These are phyloP conservation scores for Drechslerella dactyloides DNA, from an alignment of 2,329 filamentous ascomycete genomes.

Conservation along the genomic window DNA sequence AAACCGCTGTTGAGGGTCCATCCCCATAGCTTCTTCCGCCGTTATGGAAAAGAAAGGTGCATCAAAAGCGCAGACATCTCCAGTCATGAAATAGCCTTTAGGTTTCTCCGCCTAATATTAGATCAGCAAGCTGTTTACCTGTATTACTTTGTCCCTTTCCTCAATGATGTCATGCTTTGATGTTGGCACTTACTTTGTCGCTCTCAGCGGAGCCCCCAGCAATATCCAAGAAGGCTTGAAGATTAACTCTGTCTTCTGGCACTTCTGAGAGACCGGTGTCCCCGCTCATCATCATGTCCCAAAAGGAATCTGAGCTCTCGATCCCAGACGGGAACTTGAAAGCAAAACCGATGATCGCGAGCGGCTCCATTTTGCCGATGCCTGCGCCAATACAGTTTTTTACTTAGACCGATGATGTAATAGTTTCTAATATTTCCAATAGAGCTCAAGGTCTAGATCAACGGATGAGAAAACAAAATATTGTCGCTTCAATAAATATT, in stretches of 20 bases:
- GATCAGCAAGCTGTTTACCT: not conserved
- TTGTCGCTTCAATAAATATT: no score
- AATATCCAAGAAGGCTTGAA: slow-evolving; percentile 20
- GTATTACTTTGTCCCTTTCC: no score
- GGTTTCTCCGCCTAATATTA: not conserved
- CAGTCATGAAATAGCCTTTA: slow-evolving; percentile 61
- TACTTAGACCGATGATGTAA: no score
- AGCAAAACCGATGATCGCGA: slow-evolving; percentile 26
- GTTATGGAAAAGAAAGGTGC: slow-evolving; percentile 88
- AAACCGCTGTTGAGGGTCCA: slow-evolving; percentile 77
- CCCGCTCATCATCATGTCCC: slow-evolving; percentile 20
- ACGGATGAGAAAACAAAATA: no score
- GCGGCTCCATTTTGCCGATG: no score
- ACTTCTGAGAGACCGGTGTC: slow-evolving; percentile 21
- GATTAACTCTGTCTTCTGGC: slow-evolving; percentile 21
- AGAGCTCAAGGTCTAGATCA: no score
- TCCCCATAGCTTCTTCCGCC: slow-evolving; percentile 78
- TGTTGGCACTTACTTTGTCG: slow-evolving; percentile 7
- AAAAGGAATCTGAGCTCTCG: slow-evolving; percentile 18
- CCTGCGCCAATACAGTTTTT: no score
- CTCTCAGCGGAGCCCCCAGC: not conserved
- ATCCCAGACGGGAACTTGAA: slow-evolving; percentile 37
- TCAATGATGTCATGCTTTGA: no score
- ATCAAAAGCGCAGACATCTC: slow-evolving; percentile 78
- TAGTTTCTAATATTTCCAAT: no score